These are phyloP conservation scores for Paraphaeosphaeria sporulosa DNA, from an alignment of 2,329 filamentous ascomycete species.

Conservation along the genomic window DNA sequence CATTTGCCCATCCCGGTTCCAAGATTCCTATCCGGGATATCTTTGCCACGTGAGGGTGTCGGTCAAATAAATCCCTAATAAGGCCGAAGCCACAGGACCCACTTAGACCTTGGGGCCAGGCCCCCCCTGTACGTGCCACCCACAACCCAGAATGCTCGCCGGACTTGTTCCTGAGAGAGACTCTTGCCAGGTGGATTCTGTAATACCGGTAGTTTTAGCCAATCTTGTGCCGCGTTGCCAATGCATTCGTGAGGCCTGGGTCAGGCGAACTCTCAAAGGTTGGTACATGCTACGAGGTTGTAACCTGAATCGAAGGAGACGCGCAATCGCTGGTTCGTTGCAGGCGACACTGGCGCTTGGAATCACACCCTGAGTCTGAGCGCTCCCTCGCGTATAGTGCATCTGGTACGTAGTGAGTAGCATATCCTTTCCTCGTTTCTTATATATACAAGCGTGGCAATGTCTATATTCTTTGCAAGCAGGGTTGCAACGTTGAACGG, in stretches of 20 bases:
- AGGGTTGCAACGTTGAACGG: neutral
- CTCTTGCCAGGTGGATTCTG: constrained; percentile 24
- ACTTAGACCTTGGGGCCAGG: constrained; percentile 33
- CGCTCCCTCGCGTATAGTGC: neutral
- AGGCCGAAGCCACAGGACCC: constrained; percentile 42
- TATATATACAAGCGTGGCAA: neutral
- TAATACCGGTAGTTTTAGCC: constrained; percentile 24
- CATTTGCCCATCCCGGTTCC: constrained; percentile 18
- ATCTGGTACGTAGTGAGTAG: neutral
- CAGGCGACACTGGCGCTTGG: neutral
- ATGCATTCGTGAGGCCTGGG: neutral
- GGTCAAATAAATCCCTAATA: constrained; percentile 31
- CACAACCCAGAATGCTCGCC: constrained; percentile 29
- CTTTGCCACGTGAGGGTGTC: constrained; percentile 43
- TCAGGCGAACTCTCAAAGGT: neutral
- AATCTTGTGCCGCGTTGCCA: constrained; percentile 10
- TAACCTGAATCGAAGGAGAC: neutral
- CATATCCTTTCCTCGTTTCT: neutral
- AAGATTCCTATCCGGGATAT: constrained; percentile 20
- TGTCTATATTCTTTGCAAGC: neutral
- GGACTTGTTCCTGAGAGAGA: constrained; percentile 35
- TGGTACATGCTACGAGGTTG: neutral
- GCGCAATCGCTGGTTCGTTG: too few species aligned
- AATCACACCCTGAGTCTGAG: neutral
- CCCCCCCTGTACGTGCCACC: constrained; percentile 37